A percentile compares a stretch with the other conserved stretches of the same genome.
Conservation (phyloP, 2,329 filamentous ascomycete species). For the Xylariaceae sp. region DNA sequence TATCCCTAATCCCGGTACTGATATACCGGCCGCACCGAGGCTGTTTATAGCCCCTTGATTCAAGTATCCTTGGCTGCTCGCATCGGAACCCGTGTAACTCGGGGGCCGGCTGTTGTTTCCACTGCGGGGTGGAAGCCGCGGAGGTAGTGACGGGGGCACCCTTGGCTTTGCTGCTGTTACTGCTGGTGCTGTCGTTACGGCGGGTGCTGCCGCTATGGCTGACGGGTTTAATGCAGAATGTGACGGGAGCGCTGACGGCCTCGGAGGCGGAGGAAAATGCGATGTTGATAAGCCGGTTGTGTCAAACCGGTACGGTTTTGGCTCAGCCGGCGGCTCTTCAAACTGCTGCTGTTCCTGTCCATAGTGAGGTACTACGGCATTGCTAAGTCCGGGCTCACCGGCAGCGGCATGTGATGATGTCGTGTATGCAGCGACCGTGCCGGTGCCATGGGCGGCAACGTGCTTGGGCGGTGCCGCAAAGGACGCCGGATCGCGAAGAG, state of each 20-base stretch:
- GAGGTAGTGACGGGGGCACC: slow-evolving; percentile 53
- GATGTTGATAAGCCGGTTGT: slow-evolving; percentile 66
- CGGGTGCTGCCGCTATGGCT: not conserved
- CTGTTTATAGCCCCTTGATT: slow-evolving; percentile 58
- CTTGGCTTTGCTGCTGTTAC: slow-evolving; percentile 11
- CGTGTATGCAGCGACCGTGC: slow-evolving; percentile 6
- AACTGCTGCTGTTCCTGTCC: slow-evolving; percentile 30
- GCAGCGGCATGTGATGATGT: not conserved
- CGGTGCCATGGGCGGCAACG: slow-evolving; percentile 21
- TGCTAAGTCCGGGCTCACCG: slow-evolving; percentile 24
- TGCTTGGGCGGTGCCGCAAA: slow-evolving; percentile 80
- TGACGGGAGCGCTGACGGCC: slow-evolving; percentile 25
- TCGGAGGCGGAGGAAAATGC: slow-evolving; percentile 66
- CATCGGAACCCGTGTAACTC: slow-evolving; percentile 19
- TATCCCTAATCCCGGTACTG: slow-evolving; percentile 73
- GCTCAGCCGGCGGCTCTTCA: slow-evolving; percentile 48
- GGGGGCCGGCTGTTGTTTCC: slow-evolving; percentile 42
- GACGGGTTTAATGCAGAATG: not conserved
- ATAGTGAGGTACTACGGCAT: slow-evolving; percentile 22
- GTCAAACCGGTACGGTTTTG: slow-evolving; percentile 55
- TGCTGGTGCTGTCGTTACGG: not conserved
- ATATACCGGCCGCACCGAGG: slow-evolving; percentile 68
- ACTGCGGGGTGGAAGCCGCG: slow-evolving; percentile 64
- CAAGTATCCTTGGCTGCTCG: slow-evolving; percentile 31
- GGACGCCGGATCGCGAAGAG: slow-evolving; percentile 67